Conservation (phyloP, 164 flowering plant species). For the Umbellularia californica region DNA sequence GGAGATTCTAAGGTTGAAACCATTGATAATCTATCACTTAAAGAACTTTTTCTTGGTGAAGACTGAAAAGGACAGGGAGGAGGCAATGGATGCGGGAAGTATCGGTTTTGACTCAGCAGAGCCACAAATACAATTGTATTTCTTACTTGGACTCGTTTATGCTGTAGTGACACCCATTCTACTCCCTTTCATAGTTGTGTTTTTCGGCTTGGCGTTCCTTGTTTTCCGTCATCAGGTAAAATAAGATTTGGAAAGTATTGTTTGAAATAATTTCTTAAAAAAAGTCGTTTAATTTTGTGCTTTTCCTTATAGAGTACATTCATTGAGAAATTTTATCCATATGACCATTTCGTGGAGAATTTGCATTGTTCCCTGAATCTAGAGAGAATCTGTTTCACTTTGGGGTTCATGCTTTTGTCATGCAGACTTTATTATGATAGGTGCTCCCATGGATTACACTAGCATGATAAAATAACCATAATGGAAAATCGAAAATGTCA, state of each 20-base stretch:
- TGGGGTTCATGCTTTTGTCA: background rate
- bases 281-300: background rate
- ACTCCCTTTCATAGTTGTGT: conserved; percentile 79
- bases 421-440: background rate
- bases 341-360: background rate
- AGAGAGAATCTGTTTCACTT: background rate
- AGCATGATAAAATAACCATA: too few relatives aligned
- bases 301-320: background rate
- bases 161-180: conserved; percentile 72
- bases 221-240: conserved; percentile 93
- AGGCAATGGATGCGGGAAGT: conserved; percentile 96
- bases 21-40: conserved; percentile 67
- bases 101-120: conserved; percentile 68
- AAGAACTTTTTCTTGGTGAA: conserved; percentile 74
- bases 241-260: background rate
- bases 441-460: background rate
- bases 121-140: conserved; percentile 89
- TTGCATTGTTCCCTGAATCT: background rate
- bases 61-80: conserved; percentile 80
- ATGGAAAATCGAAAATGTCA: too few relatives aligned
- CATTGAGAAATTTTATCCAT: background rate
- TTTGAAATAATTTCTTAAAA: background rate
- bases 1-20: conserved; percentile 73
- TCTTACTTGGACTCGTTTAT: conserved; percentile 89
- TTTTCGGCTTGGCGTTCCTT: conserved; percentile 72